A percentile compares a stretch with the other conserved stretches of the same genome.
Evolutionary conservation across 768 basidiomycete species (phyloP).

Genomic region (Hericium alpestre): DNA sequence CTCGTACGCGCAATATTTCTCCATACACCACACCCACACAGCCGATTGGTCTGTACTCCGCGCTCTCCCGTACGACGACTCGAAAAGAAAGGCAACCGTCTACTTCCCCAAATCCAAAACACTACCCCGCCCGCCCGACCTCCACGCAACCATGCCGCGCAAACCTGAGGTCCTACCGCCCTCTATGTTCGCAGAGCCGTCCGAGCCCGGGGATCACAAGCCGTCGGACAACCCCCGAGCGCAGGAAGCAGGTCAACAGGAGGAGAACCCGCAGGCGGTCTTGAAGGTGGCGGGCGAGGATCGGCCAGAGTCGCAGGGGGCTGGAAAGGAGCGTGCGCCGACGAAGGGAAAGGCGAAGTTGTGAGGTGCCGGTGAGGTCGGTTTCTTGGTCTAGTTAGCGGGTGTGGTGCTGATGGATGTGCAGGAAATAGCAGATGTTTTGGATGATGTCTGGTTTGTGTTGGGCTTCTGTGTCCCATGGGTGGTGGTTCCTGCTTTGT

Average conservation of each 20-base stretch:
- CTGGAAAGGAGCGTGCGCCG: neutral
- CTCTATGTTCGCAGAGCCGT: slow-evolving; percentile 20
- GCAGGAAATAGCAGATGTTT: neutral
- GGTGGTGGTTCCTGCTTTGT: too few species aligned
- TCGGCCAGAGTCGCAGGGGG: too few species aligned
- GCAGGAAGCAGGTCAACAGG: slow-evolving; percentile 18
- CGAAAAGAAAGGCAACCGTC: too few species aligned
- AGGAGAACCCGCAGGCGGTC: slow-evolving; percentile 24
- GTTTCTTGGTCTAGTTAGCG: neutral
- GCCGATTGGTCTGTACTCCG: too few species aligned
- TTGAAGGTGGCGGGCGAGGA: slow-evolving; percentile 7
- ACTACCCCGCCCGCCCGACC: too few species aligned
- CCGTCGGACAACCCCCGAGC: slow-evolving; percentile 19
- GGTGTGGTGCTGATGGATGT: too few species aligned
- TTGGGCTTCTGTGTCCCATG: too few species aligned
- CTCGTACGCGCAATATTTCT: too few species aligned
- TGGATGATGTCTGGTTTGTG: neutral
- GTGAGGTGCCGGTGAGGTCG: neutral
- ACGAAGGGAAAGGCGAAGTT: neutral
- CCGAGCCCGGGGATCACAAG: slow-evolving; percentile 17
- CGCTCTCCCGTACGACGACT: too few species aligned
- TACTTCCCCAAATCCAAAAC: too few species aligned
- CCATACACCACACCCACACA: too few species aligned
- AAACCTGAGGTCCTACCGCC: slow-evolving; percentile 13
- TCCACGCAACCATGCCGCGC: neutral